Evolutionary conservation across 495 filamentous ascomycete genomes (phyloP).

Genomic region (Penicillium subrubescens): DNA sequence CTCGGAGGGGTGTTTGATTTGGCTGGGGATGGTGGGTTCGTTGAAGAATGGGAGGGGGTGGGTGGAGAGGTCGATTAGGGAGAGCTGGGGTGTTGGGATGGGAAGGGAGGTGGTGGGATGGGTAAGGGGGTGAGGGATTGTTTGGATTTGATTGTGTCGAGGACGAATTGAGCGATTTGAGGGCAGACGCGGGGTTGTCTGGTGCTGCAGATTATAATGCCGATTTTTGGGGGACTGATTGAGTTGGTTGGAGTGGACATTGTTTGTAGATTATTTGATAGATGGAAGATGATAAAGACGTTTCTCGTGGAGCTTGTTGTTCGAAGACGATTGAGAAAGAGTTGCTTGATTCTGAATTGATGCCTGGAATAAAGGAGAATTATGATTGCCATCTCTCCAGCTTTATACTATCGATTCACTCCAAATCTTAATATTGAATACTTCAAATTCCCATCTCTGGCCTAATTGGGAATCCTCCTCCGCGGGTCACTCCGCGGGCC

Average conservation of each 20-base stretch:
- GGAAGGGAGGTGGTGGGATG: background rate
- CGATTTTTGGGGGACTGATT: background rate
- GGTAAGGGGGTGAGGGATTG: background rate
- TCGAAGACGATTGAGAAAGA: background rate
- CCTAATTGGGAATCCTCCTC: background rate
- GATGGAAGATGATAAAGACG: background rate
- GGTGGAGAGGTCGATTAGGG: constrained; percentile 43
- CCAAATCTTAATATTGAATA: background rate
- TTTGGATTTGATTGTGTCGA: background rate
- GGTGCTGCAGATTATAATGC: background rate
- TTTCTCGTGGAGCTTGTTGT: background rate
- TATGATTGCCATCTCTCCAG: background rate
- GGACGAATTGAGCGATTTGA: background rate
- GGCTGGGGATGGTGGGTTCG: constrained; percentile 47
- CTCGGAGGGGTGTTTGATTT: constrained; percentile 39
- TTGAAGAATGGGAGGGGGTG: constrained; percentile 57
- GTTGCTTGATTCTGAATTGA: background rate
- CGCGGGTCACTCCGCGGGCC: background rate
- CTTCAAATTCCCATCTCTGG: background rate
- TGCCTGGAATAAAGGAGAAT: background rate
- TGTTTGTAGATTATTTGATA: background rate
- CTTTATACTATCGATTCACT: background rate
- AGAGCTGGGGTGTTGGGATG: background rate
- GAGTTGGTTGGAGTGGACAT: background rate
- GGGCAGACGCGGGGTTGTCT: background rate